Evolutionary conservation across 768 basidiomycete genomes (phyloP), one percentile per base, ranked within the genome.

Genomic region (Termitomyces sp.): DNA sequence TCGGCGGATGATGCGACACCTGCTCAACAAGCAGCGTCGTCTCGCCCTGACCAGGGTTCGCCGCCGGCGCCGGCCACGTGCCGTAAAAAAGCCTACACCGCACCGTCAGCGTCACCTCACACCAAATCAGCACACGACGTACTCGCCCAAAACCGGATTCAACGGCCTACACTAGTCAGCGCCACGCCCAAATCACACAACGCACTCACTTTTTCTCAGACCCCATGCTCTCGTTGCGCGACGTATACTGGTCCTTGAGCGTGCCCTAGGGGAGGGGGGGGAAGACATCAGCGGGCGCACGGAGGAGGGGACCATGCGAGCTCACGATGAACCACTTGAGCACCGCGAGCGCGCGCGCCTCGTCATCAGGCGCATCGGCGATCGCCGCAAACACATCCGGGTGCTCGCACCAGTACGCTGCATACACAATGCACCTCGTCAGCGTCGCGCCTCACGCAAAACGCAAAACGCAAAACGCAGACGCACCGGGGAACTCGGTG

Each of bases 401-500:
- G 53, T 91, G 90, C 71, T 98, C 96, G 69, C 94, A 93, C 96
- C 96, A 98, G 74, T 98, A 97, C 0, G 95, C 95, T 92, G 6
- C n/a, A 6, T 10, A 41, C 26, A 4, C 36, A 2, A 23, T 23
- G 23, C 23, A 2, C 30, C 38, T 12, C 36, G 36, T 36, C 36
- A 36, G 38, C 36, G 36, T 12, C 30, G 30, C 30, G 23, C 23
- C 23, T 23, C 23, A 23, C 30, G 3, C 30, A 4, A 30, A 4
- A 3, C 30, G 3, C 30, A 4, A 30, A 4, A 3, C 30, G 6
- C 30, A 4, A 13, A 4, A 14, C 14, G 38, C 14, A 5, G 38
- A 70, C 83, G 60, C 60, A 92, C 91, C 88, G 61, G 93, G 93
- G 69, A 91, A 97, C 72, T 95, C 94, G 0, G 94, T 95, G 53